Base-by-base conservation (phyloP, 176 grass and related monocot species). In the Areca catechu region DNA sequence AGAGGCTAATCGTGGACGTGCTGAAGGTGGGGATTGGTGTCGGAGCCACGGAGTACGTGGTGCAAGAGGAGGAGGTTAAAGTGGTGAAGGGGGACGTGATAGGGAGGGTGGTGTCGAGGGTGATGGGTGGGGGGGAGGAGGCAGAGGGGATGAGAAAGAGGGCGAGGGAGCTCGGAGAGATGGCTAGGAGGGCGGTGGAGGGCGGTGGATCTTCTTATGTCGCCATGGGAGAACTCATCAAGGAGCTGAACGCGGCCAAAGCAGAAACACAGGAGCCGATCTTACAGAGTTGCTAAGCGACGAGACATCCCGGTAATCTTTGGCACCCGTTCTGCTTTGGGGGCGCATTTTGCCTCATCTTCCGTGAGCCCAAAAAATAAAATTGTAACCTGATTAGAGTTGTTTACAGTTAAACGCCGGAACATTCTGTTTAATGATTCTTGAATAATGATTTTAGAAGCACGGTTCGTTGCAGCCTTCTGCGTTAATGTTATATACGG, bases 81-180 rank as follows among this genome's bases (percentile, higher is more conserved):
- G 29, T 62, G 60, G 60, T 62, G 29, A 17, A 7, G 16, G 19
- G 27, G 16, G 60, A 48, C n/a, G 23, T 4, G 7, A 49, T 49
- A 4, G 9, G 19, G 30, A 22, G 18, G 34, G n/a, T 37, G 30
- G 60, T 62, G 60, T 10, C 18, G 19, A 16, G 30, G 60, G 9
- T 62, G 34, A 62, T 62, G 60, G 60, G 30, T 20, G 29, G 60
- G 30, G 60, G 30, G 2, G 37, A 62, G 37, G 37, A 62, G 34
- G 60, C 18, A 25, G 30, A 19, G 9, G 19, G 20, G 34, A 49
- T 3, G n/a, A 62, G 34, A 20, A 62, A n/a, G n/a, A 49, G 19
- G 60, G 9, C 20, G 5, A 9, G n/a, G 18, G 59, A 48, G 59
- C 10, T 22, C 29, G 59, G 29, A 6, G 27, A 6, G 27, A 43